Base-by-base conservation (phyloP, 768 basidiomycete genomes). In the Nidula microcarpa region DNA sequence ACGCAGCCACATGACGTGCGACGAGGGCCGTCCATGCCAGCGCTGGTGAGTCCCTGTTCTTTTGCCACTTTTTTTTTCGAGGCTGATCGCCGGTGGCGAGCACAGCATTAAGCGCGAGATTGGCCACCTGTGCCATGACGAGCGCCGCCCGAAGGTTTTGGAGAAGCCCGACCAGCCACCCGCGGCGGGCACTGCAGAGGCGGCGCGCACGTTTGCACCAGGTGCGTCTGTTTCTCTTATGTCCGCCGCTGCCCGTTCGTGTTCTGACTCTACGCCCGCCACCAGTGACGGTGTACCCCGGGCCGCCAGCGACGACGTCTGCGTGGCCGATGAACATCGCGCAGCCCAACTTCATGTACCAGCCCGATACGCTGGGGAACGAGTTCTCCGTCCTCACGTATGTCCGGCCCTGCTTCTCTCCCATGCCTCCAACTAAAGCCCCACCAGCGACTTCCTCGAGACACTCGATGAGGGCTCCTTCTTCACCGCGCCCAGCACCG, bases 71-170 rank as follows among this genome's bases (percentile, higher is more conserved):
- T 54, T 54, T 54, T 44, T 23, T 43, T 55, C 23, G n/a, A 30
- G 23, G 23, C 23, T 30, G 23, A 30, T 54, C 32, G 8, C 30
- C 33, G 36, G n/a, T 52, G n/a, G 17, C 23, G n/a, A 14, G 36
- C 33, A 47, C 61, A 95, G 94, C 62, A 92, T 98, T 62, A 98
- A 98, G 68, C 85, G 96, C 37, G 95, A 98, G 68, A 98, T 98
- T 55, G 91, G 93, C 0, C 93, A 97, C 72, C 76, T 96, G 11
- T 97, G 94, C 63, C 89, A 92, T 60, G 95, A 96, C 67, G 93
- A 95, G 64, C 82, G 82, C 53, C 77, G 84, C 47, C 76, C 78
- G 1, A 84, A 83, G 62, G 67, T 64, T 14, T 57, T 63, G 43
- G 77, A 77, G 7, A 85, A 84, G 55, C 73, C 76, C 35, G 65